Base-by-base conservation (phyloP, 2,329 filamentous ascomycete species). In the Penicillium expansum region DNA sequence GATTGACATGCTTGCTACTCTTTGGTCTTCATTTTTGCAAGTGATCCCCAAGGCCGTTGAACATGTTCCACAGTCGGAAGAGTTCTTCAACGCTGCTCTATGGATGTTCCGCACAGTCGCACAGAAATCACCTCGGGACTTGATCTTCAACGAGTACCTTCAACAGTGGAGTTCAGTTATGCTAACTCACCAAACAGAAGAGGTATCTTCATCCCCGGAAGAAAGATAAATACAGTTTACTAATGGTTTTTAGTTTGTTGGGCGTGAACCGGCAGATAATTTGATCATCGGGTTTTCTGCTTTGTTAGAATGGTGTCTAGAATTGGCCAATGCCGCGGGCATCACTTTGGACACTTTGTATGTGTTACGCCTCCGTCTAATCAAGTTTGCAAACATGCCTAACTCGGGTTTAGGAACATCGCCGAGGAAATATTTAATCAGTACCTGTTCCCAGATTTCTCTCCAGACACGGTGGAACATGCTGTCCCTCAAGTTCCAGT, bases 401-500 rank as follows among this genome's bases (percentile, higher is more conserved):
- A 51, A 44, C 59, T 52, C 47, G 56, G 3, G 2, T 61, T 22
- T 64, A 77, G 76, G 47, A 66, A 71, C n/a, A 70, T 83, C 45
- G 77, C 80, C 10, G 76, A 78, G 50, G 73, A 74, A 3, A 69
- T 92, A 1, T 84, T 91, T 63, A 83, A 80, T 67, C 82, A 77
- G 54, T 86, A 88, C 64, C 76, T 92, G 0, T 91, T 91, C 62
- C 88, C 89, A 0, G 77, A 80, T 38, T 65, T 79, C 18, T 78
- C 76, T 1, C 67, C 72, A 8, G 58, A 66, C 5, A 66, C 69
- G 3, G 64, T 67, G 11, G 58, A 64, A 13, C 52, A 57, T 1
- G 66, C 76, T 13, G 61, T 67, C 7, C 73, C 77, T 14, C 72
- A 64, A 37, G 68, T 79, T 33, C 82, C 82, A 5, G 68, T 83